phyloP scores from a whole-genome alignment of 805 yeast genomes.

The Metschnikowia vanudenii region DNA sequence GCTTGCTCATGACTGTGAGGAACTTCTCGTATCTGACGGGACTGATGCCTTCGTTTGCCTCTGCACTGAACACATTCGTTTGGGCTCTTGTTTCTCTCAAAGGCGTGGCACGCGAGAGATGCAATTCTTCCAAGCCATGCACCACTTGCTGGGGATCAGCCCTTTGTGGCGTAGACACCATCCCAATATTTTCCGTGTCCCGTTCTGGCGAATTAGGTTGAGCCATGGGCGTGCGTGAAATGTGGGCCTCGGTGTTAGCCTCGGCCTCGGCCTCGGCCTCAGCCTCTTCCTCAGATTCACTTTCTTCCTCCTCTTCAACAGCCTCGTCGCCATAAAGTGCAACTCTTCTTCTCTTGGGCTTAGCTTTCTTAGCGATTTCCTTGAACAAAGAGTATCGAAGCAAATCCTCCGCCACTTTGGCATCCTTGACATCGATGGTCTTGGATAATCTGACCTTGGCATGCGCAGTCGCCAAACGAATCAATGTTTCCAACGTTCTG shows the following conservation, averaged over 20 bases:
- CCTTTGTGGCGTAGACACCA: conserved; percentile 6
- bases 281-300: conserved; percentile 13
- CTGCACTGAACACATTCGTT: conserved; percentile 20
- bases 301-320: conserved; percentile 33
- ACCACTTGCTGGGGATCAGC: conserved; percentile 24
- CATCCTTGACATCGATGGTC: conserved; percentile 73
- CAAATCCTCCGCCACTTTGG: conserved; percentile 79
- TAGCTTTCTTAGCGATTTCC: conserved; percentile 50
- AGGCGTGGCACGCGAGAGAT: conserved; percentile 28
- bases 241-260: conserved; percentile 1
- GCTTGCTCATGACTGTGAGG: conserved; percentile 30
- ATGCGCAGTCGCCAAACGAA: conserved; percentile 93
- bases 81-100: conserved; percentile 23
- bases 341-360: conserved; percentile 29
- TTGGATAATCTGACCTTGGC: conserved; percentile 90
- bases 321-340: conserved; percentile 23
- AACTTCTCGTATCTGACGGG: conserved; percentile 33
- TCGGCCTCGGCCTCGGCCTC: conserved; percentile 19
- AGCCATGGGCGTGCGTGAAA: too few species aligned
- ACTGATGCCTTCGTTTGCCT: conserved; percentile 24
- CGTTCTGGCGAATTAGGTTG: conserved; percentile 1
- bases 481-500: conserved; percentile 94
- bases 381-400: conserved; percentile 83
- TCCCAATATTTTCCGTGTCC: background rate
- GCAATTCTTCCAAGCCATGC: conserved; percentile 29